Conservation (phyloP, 768 basidiomycete genomes). For the Russula emetica region DNA sequence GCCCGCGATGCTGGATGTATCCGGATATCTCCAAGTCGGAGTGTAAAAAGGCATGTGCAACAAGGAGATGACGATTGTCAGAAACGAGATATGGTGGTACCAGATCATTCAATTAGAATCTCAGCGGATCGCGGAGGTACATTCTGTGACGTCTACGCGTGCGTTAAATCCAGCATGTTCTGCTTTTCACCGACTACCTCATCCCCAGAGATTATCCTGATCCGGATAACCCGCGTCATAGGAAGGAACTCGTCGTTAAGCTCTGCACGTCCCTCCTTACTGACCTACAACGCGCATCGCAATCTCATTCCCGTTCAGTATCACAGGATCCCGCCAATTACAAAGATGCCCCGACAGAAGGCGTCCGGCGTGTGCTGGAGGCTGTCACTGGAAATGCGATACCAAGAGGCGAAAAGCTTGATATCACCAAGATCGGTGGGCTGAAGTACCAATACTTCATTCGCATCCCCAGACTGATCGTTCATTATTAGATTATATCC, state of each 20-base stretch:
- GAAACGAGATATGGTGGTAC: conserved; percentile 34
- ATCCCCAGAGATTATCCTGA: conserved; percentile 60
- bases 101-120: conserved; percentile 76
- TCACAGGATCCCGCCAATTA: conserved; percentile 89
- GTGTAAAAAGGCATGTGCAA: not conserved
- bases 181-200: not conserved
- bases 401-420: conserved; percentile 58
- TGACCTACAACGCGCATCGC: not conserved
- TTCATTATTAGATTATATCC: conserved; percentile 69
- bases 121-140: conserved; percentile 90
- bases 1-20: too few relatives aligned
- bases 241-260: conserved; percentile 86
- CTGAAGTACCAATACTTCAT: not conserved
- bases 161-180: conserved; percentile 30
- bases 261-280: conserved; percentile 50
- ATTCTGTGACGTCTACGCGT: conserved; percentile 88
- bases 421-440: conserved; percentile 78
- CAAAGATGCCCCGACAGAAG: conserved; percentile 89
- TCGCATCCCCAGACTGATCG: not conserved
- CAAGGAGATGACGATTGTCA: not conserved
- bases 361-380: conserved; percentile 83
- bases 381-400: conserved; percentile 64
- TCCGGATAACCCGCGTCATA: conserved; percentile 52
- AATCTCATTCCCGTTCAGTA: conserved; percentile 43
- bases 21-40: too few relatives aligned